A percentile compares a stretch with the other conserved stretches of the same genome.
Conservation (phyloP, 2,329 filamentous ascomycete genomes). For the Alternaria gaisen region DNA sequence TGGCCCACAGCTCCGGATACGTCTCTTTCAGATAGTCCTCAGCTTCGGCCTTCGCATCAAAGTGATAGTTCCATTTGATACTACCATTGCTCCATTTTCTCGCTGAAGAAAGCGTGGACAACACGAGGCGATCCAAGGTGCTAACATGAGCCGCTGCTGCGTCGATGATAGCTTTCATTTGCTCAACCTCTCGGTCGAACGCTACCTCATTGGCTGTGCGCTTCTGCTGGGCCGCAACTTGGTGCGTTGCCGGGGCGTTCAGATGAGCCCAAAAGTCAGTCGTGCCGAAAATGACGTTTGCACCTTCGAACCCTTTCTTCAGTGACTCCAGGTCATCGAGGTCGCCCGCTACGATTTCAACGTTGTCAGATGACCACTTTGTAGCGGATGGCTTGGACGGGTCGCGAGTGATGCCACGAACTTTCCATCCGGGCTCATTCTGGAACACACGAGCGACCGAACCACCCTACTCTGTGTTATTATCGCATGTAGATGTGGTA, state of each 20-base stretch:
- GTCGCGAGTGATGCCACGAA: slow-evolving; percentile 57
- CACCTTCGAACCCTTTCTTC: slow-evolving; percentile 25
- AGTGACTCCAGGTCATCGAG: slow-evolving; percentile 26
- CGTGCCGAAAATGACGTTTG: slow-evolving; percentile 48
- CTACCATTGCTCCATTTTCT: slow-evolving; percentile 45
- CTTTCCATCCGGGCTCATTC: slow-evolving; percentile 28
- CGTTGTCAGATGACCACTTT: slow-evolving; percentile 32
- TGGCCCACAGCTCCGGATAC: slow-evolving; percentile 34
- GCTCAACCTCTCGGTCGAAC: slow-evolving; percentile 47
- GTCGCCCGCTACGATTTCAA: slow-evolving; percentile 27
- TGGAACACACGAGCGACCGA: slow-evolving; percentile 36
- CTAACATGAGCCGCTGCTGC: slow-evolving; percentile 49
- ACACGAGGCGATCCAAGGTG: slow-evolving; percentile 55
- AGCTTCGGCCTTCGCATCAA: slow-evolving; percentile 53
- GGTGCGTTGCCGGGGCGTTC: slow-evolving; percentile 7
- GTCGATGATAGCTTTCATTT: slow-evolving; percentile 53
- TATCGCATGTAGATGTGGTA: not conserved
- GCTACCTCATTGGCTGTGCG: slow-evolving; percentile 42
- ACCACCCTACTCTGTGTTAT: slow-evolving; percentile 13
- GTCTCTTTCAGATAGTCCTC: slow-evolving; percentile 52
- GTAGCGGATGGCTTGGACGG: slow-evolving; percentile 48
- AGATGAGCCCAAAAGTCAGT: slow-evolving; percentile 52
- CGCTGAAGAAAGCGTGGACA: slow-evolving; percentile 54
- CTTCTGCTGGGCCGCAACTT: slow-evolving; percentile 34
- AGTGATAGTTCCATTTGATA: slow-evolving; percentile 50